Evolutionary conservation across 768 basidiomycete genomes (phyloP), one percentile per base, ranked within the genome.

Genomic region (Suillus paluster): DNA sequence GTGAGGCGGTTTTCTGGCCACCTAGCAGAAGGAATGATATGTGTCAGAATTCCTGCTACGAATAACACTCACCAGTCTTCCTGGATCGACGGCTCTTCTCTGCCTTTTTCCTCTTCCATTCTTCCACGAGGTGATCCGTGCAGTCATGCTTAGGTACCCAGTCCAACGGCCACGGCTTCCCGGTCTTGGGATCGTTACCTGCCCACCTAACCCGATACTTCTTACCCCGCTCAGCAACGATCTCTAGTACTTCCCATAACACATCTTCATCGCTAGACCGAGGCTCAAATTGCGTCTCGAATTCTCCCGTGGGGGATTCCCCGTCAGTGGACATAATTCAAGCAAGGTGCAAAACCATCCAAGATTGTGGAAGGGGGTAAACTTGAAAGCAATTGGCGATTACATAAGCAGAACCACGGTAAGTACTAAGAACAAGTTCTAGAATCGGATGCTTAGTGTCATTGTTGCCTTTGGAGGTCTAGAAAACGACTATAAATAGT

Each of bases 131-230:
- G 30, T 84, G 83, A 39, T 83, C 72, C 1, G 91, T 92, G 61
- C 86, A 88, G 68, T 91, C 87, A n/a, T 77, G 71, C 71, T 86
- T 90, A 10, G 72, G 64, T 1, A 89, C 86, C 94, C 93, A 95
- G 48, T 83, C 86, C 55, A 83, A 84, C 4, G 80, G 58, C 89
- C 89, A 95, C 0, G 86, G 84, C 57, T 86, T 85, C 19, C 79
- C 78, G 0, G 87, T 90, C 9, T 75, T 70, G 0, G 87, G 86
- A 68, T 94, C 85, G 0, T 74, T 50, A 1, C 91, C 93, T 23
- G 73, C 84, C 93, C 93, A 95, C 60, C 80, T 80, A 7, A 94
- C 85, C 58, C 78, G 83, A 71, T 89, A 95, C 19, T 66, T 66
- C 7, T 73, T 75, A 17, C 64, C 70, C 39, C 78, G 83, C 69